Evolutionary conservation across 768 basidiomycete genomes (phyloP), one percentile per base, ranked within the genome.

Genomic region (Leccinum ochraceum): DNA sequence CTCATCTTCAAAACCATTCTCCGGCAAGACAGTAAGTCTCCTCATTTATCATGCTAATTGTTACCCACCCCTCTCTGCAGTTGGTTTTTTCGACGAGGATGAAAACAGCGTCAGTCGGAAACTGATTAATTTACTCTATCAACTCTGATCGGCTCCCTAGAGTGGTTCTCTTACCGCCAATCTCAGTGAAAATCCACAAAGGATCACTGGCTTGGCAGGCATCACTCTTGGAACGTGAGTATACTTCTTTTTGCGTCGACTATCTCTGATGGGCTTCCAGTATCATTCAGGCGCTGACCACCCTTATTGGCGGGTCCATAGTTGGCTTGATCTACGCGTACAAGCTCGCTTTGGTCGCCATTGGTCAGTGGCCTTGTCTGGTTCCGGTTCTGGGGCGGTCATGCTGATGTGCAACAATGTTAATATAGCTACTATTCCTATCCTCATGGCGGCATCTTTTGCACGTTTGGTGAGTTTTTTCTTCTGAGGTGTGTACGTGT

Each of bases 41-140:
- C 53, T 16, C 2, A n/a, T 42, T 1, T n/a, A 42, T 10, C 42
- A 42, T n/a, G 42, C 42, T 51, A 6, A 4, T 39, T 56, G 30
- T 9, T 13, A 52, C 44, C 57, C 52, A 60, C n/a, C 44, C 10
- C 60, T 39, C 4, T 28, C 56, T 53, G 28, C 60, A 89, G 87
- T 92, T 64, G 88, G 87, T 61, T 95, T 88, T 80, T 97, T 95
- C 60, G 94, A 97, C 75, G 86, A 85, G 75, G 91, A 94, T 22
- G 85, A 87, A 73, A 86, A 96, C 71, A 90, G 80, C 60, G 87
- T 87, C 72, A 67, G 84, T 75, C 16, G 2, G 22, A 6, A 13
- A 34, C 13, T 32, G 3, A 13, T 14, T 3, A 7, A 32, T 28
- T 6, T 16, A 2, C 11, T 42, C 10, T 3, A 1, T 9, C n/a